A percentile compares a stretch with the other conserved stretches of the same genome.
Evolutionary conservation across 495 filamentous ascomycete genomes (phyloP).

Genomic region (Astrothelium subdiscretum): DNA sequence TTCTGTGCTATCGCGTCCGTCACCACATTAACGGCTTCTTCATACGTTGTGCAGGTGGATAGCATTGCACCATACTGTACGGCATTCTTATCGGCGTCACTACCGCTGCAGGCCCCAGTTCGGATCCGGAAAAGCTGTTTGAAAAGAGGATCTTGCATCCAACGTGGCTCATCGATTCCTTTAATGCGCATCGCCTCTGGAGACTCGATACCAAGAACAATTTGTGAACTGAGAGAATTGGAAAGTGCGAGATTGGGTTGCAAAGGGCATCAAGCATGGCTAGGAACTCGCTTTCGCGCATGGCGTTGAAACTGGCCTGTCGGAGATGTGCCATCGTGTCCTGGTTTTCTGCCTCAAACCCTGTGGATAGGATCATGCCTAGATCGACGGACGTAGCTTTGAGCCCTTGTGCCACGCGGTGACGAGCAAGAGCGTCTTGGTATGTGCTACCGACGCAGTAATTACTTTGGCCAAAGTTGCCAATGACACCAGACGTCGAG

Average conservation of each 20-base stretch:
- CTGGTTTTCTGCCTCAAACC: conserved; percentile 4
- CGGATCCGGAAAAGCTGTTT: neutral
- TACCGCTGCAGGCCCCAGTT: neutral
- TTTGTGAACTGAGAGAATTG: neutral
- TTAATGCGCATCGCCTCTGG: neutral
- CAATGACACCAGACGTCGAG: conserved; percentile 6
- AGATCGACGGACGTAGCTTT: conserved; percentile 7
- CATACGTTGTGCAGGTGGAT: neutral
- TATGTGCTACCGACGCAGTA: conserved; percentile 12
- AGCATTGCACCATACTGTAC: neutral
- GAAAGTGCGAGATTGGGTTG: neutral
- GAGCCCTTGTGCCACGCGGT: conserved; percentile 4
- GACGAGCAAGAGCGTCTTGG: conserved; percentile 6
- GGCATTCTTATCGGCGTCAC: neutral
- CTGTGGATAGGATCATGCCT: conserved; percentile 3
- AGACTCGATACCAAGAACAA: neutral
- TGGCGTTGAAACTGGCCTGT: neutral
- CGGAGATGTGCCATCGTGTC: neutral
- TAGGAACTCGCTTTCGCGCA: neutral
- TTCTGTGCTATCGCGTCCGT: neutral
- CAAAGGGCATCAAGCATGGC: neutral
- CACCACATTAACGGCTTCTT: neutral
- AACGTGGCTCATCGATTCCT: neutral
- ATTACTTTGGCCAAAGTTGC: conserved; percentile 7
- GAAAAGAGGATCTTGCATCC: neutral